Percentiles rank a stretch among this genome's conserved stretches.
Evolutionary conservation across 192 early-diverging fungal genomes (phyloP).

Genomic region (Ramicandelaber brevisporus): DNA sequence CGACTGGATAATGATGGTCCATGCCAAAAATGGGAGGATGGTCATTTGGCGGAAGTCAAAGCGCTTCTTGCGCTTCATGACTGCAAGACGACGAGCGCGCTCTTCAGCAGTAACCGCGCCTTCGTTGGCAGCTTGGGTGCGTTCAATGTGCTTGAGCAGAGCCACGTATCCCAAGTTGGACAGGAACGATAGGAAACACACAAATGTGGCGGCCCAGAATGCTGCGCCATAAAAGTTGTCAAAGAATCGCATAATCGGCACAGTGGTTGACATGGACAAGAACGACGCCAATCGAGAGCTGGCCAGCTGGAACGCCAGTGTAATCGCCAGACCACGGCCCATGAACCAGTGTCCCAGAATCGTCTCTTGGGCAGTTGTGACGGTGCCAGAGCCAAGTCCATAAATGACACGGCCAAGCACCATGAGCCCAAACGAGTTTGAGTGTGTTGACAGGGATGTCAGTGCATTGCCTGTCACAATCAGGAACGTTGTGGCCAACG

Average conservation of each 20-base stretch:
- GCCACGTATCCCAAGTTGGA: constrained; percentile 41
- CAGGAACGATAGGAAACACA: constrained; percentile 36
- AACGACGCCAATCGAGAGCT: constrained; percentile 45
- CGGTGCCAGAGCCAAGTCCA: constrained; percentile 44
- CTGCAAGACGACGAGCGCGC: constrained; percentile 4
- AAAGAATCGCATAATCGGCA: constrained; percentile 24
- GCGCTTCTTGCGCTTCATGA: constrained; percentile 19
- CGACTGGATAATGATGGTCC: constrained; percentile 27
- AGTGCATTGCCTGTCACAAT: constrained; percentile 26
- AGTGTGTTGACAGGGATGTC: constrained; percentile 19
- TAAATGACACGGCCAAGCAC: constrained; percentile 22
- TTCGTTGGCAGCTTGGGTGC: constrained; percentile 3
- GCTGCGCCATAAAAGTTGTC: constrained; percentile 10
- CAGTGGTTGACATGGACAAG: constrained; percentile 32
- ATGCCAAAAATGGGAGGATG: constrained; percentile 28
- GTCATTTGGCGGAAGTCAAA: constrained; percentile 26
- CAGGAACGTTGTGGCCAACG: constrained; percentile 20
- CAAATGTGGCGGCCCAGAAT: constrained; percentile 29
- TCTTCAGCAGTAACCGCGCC: constrained; percentile 6
- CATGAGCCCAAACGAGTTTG: constrained; percentile 18
- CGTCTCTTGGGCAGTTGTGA: constrained; percentile 56
- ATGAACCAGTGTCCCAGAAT: constrained; percentile 53
- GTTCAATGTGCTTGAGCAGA: constrained; percentile 17
- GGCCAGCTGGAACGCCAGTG: constrained; percentile 39
- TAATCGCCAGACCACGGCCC: constrained; percentile 33